Base-by-base conservation (phyloP, 2,329 filamentous ascomycete species). In the Mycosphaerelloides madeirae region DNA sequence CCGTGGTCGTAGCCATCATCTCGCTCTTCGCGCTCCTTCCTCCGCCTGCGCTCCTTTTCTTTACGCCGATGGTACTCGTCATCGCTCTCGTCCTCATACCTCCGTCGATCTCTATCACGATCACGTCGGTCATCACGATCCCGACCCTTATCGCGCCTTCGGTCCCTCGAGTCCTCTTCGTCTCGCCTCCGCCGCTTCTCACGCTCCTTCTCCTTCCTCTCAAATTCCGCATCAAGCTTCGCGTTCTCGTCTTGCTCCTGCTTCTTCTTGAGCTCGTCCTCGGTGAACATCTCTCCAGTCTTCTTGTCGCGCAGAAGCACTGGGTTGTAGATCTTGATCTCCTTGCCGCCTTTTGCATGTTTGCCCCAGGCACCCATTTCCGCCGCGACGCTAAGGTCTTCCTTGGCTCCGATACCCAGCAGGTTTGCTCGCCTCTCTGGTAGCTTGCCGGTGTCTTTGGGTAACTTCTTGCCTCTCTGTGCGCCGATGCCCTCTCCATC, bases 391-490 rank as follows among this genome's bases (percentile, higher is more conserved):
- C 75, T 75, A 4, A 75, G 72, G 16, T 88, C 76, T 59, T 88
- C 82, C 61, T 91, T 95, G 9, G 90, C 90, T 3, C 91, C 93
- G 6, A 97, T 83, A 0, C 93, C 93, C 8, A 97, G 73, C 44
- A 94, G 77, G 46, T 88, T 88, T 13, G 88, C 84, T 38, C 90
- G 79, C 40, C 82, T 77, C 61, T 85, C 83, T 12, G 82, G 74
- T 14, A 81, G 71, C 50, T 80, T 83, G 29, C 81, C 74, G 22
- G 34, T 43, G 13, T 54, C 46, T 54, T 85, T 85, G 18, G 56
- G 52, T 3, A 61, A 48, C 53, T 47, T 66, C 56, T 54, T 65
- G 14, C 66, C 65, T 19, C 67, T 67, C 43, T 77, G 71, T 18
- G 75, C 71, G 69, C 84, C 72, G 40, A 81, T 73, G 31, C 71